A percentile compares a stretch with the other conserved stretches of the same genome.
phyloP scores from a whole-genome alignment of 31 red algal species.

The Odonthalia washingtoniensis region DNA sequence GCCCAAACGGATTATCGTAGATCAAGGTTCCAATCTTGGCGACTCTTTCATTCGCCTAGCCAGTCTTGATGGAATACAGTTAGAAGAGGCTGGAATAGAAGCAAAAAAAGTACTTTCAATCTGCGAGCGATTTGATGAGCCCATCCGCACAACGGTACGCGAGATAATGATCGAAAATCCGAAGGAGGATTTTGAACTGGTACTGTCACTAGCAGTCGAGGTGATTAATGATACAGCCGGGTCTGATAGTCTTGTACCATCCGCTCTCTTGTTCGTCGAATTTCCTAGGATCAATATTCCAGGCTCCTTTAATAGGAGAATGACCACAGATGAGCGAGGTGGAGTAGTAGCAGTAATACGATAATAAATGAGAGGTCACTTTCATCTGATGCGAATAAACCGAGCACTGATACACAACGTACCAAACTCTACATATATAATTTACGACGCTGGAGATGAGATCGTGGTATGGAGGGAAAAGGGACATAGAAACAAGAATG shows the following conservation, averaged over 20 bases:
- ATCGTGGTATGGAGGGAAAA: conserved; percentile 37
- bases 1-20: conserved; percentile 17
- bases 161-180: conserved; percentile 12
- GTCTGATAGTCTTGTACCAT: conserved; percentile 27
- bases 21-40: conserved; percentile 23
- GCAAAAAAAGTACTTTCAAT: background rate
- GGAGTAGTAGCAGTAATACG: background rate
- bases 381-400: background rate
- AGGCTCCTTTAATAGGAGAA: background rate
- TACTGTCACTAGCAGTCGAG: background rate
- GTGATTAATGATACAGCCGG: conserved; percentile 8
- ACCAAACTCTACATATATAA: background rate
- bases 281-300: background rate
- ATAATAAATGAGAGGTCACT: background rate
- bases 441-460: background rate
- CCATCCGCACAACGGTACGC: background rate
- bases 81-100: background rate
- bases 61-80: background rate
- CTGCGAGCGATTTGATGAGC: conserved; percentile 4
- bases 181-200: background rate
- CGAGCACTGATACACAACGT: background rate
- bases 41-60: background rate
- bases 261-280: conserved; percentile 34
- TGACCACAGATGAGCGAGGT: background rate
- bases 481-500: no score